Base-by-base conservation (phyloP, 768 basidiomycete species). In the Lepiota venenata region DNA sequence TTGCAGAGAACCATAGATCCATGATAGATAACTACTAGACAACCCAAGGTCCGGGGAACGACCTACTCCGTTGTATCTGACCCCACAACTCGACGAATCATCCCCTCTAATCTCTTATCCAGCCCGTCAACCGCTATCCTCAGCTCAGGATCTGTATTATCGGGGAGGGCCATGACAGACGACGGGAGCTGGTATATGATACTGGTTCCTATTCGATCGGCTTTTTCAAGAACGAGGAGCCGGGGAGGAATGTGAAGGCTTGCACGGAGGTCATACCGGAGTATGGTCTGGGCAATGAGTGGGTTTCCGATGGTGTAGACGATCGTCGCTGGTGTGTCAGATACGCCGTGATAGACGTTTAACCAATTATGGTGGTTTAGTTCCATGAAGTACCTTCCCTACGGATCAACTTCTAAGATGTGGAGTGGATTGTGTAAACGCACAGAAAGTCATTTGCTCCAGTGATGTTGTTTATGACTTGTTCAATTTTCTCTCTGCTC, bases 251-350 rank as follows among this genome's bases (percentile, higher is more conserved):
- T 68, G 61, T 76, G 68, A 21, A 70, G 64, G 2, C 69, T 76
- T 0, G 70, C 74, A 14, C 64, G 64, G 40, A 73, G 59, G 54
- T 81, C 77, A 55, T 70, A 61, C 51, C 65, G 59, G 47, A 82
- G 50, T 58, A 83, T 73, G 2, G 61, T 63, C 52, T 78, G 72
- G 0, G 79, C 81, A 43, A 79, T 65, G 46, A 79, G 63, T 2
- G 81, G 81, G 63, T 81, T 81, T 15, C 80, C 80, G 52, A 80
- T 67, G 25, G 69, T 72, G 64, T 83, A 83, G 11, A 75, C 61
- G 39, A 69, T 59, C 1, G 72, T 65, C 27, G 58, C 60, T 18
- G 73, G 72, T 39, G 67, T 64, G 14, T 44, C 52, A 16, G 49
- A 40, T 29, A 58, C 61, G 16, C 60, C 64, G 32, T 61, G 55